These are phyloP conservation scores for Pythium rishiriense DNA, from an alignment of 352 stramenopile species.

Conservation along the genomic window DNA sequence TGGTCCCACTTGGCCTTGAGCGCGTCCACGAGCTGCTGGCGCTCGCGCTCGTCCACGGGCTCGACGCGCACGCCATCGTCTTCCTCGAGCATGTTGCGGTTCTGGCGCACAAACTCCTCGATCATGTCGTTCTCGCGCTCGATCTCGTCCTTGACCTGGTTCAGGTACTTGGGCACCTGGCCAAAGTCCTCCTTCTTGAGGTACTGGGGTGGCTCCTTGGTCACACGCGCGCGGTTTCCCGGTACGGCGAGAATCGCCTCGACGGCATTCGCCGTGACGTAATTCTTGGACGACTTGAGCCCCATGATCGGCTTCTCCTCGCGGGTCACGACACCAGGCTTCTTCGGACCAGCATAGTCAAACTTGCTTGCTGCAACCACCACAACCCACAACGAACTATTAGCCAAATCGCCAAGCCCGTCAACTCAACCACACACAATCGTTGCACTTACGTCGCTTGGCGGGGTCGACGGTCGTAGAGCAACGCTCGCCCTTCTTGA, in stretches of 20 bases:
- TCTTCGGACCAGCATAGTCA: conserved; percentile 60
- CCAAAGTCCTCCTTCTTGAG: conserved; percentile 91
- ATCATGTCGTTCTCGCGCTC: conserved; percentile 93
- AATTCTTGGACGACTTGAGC: conserved; percentile 93
- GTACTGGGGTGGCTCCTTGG: conserved; percentile 76
- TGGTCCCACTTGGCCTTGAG: conserved; percentile 95
- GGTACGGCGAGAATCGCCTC: conserved; percentile 89
- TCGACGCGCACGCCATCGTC: conserved; percentile 54
- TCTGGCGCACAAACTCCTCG: conserved; percentile 89
- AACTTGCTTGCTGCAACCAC: conserved; percentile 61
- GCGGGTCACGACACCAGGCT: conserved; percentile 72
- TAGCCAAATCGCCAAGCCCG: neutral
- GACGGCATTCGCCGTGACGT: conserved; percentile 92
- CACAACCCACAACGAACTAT: conserved; percentile 20
- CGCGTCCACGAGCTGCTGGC: conserved; percentile 77
- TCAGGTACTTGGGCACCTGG: conserved; percentile 90
- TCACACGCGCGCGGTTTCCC: conserved; percentile 53
- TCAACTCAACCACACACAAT: neutral
- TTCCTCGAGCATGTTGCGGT: conserved; percentile 83
- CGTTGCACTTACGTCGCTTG: conserved; percentile 56
- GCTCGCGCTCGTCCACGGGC: conserved; percentile 86
- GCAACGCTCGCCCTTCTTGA: conserved; percentile 67
- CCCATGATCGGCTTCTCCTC: conserved; percentile 92
- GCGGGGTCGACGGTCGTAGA: conserved; percentile 42
- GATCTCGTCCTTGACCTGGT: conserved; percentile 92